Evolutionary conservation across 768 basidiomycete species (phyloP), one percentile per base, ranked within the genome.

Genomic region (Russula emetica): DNA sequence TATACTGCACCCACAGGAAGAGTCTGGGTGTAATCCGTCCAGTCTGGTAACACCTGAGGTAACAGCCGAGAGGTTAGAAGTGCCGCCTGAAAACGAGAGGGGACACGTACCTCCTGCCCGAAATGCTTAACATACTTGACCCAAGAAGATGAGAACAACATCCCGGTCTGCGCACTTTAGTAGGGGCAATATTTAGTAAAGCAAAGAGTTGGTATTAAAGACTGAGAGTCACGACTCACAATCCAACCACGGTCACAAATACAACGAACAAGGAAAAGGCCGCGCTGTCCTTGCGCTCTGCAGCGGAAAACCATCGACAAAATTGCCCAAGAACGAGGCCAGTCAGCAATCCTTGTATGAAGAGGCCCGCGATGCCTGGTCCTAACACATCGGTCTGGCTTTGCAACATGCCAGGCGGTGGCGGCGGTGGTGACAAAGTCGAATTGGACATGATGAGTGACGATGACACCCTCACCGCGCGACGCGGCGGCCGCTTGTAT

Each of bases 271-370:
- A 11, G 11, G 45, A 22, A 14, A 63, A 10, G 22, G 32, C 36
- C 4, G 8, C 4, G 16, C 28, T 40, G 4, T 63, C 62, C 3
- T 47, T 32, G 10, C 62, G 58, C 26, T 59, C 57, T 10, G 50
- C 20, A 5, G 57, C 22, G 14, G 52, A 28, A 30, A 54, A 59
- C 62, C 62, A 63, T 13, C 45, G 62, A 38, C 44, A 59, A 52
- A 63, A 45, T 20, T 63, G 62, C 1, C 52, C n/a, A 3, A 63
- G 13, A 9, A 63, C 58, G 34, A 63, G 62, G 34, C 62, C 62
- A 1, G 52, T 47, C 16, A n/a, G 26, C 8, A 63, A 5, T 24
- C 62, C 62, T 32, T 63, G 51, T 4, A 55, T 20, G 18, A 63
- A 59, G 2, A 63, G 44, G 7, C 62, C 45, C 7, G 10, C 52